phyloP scores from a whole-genome alignment of 192 early-diverging fungal species.

The Entrophospora sp. region DNA sequence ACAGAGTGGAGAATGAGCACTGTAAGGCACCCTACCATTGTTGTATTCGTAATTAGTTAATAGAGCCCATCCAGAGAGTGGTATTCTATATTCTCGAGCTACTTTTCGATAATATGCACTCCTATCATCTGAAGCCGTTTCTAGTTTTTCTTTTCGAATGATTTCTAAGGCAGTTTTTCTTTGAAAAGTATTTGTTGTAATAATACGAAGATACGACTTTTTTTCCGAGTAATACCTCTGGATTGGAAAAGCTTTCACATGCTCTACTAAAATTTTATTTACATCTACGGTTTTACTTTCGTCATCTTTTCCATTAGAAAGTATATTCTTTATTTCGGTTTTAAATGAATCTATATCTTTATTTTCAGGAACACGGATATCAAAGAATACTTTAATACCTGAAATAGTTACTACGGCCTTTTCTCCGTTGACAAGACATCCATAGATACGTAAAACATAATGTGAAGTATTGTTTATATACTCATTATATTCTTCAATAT shows the following conservation, averaged over 20 bases:
- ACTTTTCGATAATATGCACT: not conserved
- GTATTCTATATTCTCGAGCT: not conserved
- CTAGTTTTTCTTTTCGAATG: not conserved
- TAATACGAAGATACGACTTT: not conserved
- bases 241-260: not conserved
- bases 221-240: not conserved
- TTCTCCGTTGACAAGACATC: not conserved
- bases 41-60: not conserved
- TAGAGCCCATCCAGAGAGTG: not conserved
- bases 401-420: not conserved
- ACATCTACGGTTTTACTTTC: not conserved
- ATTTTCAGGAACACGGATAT: not conserved
- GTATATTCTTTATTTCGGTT: not conserved
- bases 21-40: no score
- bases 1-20: not conserved
- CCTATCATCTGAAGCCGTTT: constrained; percentile 7
- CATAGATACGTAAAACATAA: not conserved
- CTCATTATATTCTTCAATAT: not conserved
- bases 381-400: not conserved
- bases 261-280: not conserved
- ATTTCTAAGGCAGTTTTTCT: constrained; percentile 1
- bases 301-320: not conserved
- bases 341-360: not conserved
- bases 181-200: not conserved
- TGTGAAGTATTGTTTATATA: not conserved